These are phyloP conservation scores for Cytospora schulzeri DNA, from an alignment of 2,329 filamentous ascomycete species.

Conservation along the genomic window DNA sequence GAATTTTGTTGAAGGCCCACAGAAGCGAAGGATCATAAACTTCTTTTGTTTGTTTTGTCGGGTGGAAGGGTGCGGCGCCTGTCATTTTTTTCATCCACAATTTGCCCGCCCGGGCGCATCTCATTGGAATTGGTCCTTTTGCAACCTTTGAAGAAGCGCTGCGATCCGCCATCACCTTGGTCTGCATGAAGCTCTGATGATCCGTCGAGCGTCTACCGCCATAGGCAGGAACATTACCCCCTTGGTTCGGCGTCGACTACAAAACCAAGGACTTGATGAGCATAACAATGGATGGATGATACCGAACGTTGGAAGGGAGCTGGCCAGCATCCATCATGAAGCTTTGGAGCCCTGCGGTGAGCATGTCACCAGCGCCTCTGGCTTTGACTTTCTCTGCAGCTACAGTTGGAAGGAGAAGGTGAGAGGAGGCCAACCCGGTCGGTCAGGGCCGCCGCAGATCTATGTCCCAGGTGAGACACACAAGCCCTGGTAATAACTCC, in stretches of 20 bases:
- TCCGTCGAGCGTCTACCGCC: not conserved
- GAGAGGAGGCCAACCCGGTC: not conserved
- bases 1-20: not conserved
- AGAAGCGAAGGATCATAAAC: not conserved
- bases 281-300: slow-evolving; percentile 16
- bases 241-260: slow-evolving; percentile 19
- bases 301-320: slow-evolving; percentile 12
- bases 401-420: slow-evolving; percentile 22
- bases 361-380: slow-evolving; percentile 14
- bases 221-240: not conserved
- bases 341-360: slow-evolving; percentile 11
- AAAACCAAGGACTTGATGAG: slow-evolving; percentile 10
- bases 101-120: not conserved
- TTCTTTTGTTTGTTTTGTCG: not conserved
- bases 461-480: slow-evolving; percentile 19
- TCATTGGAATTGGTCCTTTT: not conserved
- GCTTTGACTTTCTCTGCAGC: slow-evolving; percentile 24
- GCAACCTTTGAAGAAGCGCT: not conserved
- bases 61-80: not conserved
- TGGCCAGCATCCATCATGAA: slow-evolving; percentile 1
- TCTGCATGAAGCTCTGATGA: slow-evolving; percentile 11
- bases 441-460: slow-evolving; percentile 8
- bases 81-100: not conserved
- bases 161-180: not conserved
- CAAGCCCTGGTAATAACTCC: not conserved